phyloP scores from a whole-genome alignment of 352 stramenopile genomes.

The Phytophthora kernoviae region DNA sequence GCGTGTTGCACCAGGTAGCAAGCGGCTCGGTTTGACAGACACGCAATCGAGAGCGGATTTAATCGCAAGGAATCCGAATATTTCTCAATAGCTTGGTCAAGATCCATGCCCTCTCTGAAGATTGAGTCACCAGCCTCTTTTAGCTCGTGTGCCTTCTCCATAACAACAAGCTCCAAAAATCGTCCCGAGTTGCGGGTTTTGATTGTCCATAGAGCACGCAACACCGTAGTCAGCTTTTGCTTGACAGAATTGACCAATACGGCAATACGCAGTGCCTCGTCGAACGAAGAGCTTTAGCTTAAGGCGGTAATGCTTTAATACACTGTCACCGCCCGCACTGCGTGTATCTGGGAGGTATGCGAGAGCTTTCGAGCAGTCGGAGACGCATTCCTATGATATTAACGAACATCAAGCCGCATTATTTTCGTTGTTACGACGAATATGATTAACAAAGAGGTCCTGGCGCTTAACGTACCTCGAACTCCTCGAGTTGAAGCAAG shows the following conservation, averaged over 20 bases:
- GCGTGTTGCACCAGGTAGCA: slow-evolving; percentile 65
- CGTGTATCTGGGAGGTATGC: slow-evolving; percentile 70
- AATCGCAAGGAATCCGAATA: slow-evolving; percentile 68
- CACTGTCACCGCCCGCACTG: slow-evolving; percentile 25
- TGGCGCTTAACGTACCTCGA: slow-evolving; percentile 40
- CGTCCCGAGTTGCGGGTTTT: slow-evolving; percentile 70
- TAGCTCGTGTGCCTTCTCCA: slow-evolving; percentile 59
- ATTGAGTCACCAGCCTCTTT: slow-evolving; percentile 57
- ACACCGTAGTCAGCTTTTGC: slow-evolving; percentile 84
- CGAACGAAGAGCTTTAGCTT: slow-evolving; percentile 82
- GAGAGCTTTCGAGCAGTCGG: slow-evolving; percentile 70
- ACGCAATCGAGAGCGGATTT: slow-evolving; percentile 67
- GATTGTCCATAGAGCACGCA: slow-evolving; percentile 75
- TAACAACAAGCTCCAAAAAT: slow-evolving; percentile 67
- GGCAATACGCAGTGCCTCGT: slow-evolving; percentile 70
- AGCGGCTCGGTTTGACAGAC: slow-evolving; percentile 76
- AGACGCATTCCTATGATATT: slow-evolving; percentile 50
- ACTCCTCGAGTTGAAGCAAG: slow-evolving; percentile 58
- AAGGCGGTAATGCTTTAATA: slow-evolving; percentile 59
- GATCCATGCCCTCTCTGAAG: slow-evolving; percentile 42
- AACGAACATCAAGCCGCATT: neutral
- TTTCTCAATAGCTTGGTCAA: slow-evolving; percentile 47
- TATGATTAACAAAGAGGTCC: neutral
- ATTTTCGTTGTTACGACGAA: neutral
- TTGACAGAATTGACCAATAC: slow-evolving; percentile 57